Base-by-base conservation (phyloP, 345 rosid genomes). In the Salix koriyanagi region DNA sequence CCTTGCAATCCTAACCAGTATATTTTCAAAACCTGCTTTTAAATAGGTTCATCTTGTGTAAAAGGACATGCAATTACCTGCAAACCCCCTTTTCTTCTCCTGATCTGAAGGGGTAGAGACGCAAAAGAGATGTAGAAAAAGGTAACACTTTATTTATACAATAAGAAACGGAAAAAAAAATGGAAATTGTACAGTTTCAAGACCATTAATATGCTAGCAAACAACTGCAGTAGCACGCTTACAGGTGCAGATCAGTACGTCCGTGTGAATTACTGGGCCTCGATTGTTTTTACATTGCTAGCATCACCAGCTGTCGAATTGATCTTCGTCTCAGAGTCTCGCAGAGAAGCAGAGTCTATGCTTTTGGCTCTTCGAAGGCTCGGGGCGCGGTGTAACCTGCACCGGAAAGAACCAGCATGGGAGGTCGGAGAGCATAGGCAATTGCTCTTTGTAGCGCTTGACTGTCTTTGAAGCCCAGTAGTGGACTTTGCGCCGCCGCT, bases 381-480 rank as follows among this genome's bases (percentile, higher is more conserved):
- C 4, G 90, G 88, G 30, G 69, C 11, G 36, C 83, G 83, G 61
- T 80, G 83, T 41, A 75, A 75, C 73, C 79, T 30, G 76, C 83
- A 80, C 54, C 83, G 75, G 26, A 80, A 80, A 12, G 82, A 74
- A 36, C 82, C 94, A 2, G 90, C 88, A 66, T 91, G 97, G 37
- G 88, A 89, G 30, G 95, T 91, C 36, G 95, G 95, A 32, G 92
- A 86, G 83, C 97, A 91, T 2, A 93, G 86, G 74, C 97, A 91
- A 10, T 48, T 87, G 70, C 12, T 85, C 88, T 86, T 91, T 5
- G 87, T 74, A 34, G 81, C 75, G 79, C 92, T 90, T 3, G 86
- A 73, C 69, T 90, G 97, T 76, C 95, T 86, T 7, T 87, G 71
- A 7, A 89, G 85, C 19, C 67, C 69, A 1, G 79, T 7, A 7